Base-by-base conservation (phyloP, 768 basidiomycete genomes). In the Lactifluus hygrophoroides region DNA sequence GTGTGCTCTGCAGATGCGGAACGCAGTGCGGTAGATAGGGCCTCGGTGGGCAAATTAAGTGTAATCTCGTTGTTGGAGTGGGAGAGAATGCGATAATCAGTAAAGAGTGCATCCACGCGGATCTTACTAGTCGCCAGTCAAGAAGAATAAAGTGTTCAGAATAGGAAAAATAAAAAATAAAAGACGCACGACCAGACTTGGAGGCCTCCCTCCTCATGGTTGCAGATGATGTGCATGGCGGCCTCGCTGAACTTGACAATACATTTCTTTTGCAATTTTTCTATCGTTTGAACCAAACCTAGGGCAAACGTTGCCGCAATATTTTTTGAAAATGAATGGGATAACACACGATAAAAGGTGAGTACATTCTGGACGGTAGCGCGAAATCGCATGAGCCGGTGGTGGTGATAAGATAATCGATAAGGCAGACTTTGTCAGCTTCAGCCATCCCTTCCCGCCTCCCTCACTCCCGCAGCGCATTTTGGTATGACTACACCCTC, bases 1-100 rank as follows among this genome's bases (percentile, higher is more conserved):
- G 60, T 55, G 30, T 61, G 60, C 38, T 59, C 55, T 3, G 56
- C 64, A 0, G 69, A 64, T 6, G 69, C 70, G 11, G 87, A 89
- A 44, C 77, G 79, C n/a, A 94, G 77, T 0, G 88, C 88, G 0
- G 80, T 79, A 11, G 88, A 77, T 2, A 94, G 78, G 0, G 89
- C 83, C 56, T 91, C 91, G 5, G 86, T 77, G 2, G 82, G 76
- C 27, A 94, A 72, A n/a, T 79, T 72, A 65, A 93, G 72, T 3
- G 85, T 85, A 60, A 94, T 94, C 65, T 85, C 83, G 70, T 94
- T 92, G 32, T 81, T 74, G 3, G 88, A 80, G 65, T 92, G 92
- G 21, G 91, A 93, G 66, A 93, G 87, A 66, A 94, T 90, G 44
- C 90, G 84, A 69, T 93, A 90, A 60, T 82, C 76, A 2, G 76